Base-by-base conservation (phyloP, 2,329 filamentous ascomycete genomes). In the Leptographium flavum region DNA sequence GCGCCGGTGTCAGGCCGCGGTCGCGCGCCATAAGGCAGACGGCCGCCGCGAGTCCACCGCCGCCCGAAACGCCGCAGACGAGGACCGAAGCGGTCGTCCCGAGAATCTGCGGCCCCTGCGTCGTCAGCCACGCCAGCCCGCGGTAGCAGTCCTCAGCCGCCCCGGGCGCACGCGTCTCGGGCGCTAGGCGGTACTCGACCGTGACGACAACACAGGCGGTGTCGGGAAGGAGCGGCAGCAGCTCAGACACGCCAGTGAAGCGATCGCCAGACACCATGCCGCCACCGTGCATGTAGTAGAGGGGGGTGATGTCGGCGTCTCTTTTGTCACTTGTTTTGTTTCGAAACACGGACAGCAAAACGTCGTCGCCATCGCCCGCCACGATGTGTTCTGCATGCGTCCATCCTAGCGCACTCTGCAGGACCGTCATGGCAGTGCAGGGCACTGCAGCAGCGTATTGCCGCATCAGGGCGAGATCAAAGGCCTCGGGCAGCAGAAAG, bases 201-300 rank as follows among this genome's bases (percentile, higher is more conserved):
- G 42, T 37, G 10, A 43, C 23, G 3, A 27, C 8, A 17, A 27
- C n/a, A 17, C 42, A 31, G 21, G 23, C 37, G 23, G 15, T 28
- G 37, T 25, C 37, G 1, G 9, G n/a, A 19, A 17, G 10, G 27
- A 31, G 23, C 15, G 15, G 5, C 2, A 45, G 6, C 13, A 39
- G n/a, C 28, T 39, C 35, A 11, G n/a, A 9, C 9, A 45, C 13
- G 17, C 10, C 43, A 2, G 27, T 45, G 43, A 45, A 39, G 5
- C 43, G 27, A 30, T 45, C 36, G 19, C 43, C 43, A 7, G 28
- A 9, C 2, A 45, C 17, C 36, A 45, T 32, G 19, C 43, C 43
- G 21, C 43, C 43, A 11, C 35, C 35, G 21, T 45, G 43, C 11
- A 45, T 27, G 36, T 45, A 36, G 27, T 25, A 45, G 13, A 45